Percentiles rank a stretch among this genome's conserved stretches.
These are phyloP conservation scores for Colletotrichum theobromicola DNA, from an alignment of 2,329 filamentous ascomycete species.

Conservation along the genomic window DNA sequence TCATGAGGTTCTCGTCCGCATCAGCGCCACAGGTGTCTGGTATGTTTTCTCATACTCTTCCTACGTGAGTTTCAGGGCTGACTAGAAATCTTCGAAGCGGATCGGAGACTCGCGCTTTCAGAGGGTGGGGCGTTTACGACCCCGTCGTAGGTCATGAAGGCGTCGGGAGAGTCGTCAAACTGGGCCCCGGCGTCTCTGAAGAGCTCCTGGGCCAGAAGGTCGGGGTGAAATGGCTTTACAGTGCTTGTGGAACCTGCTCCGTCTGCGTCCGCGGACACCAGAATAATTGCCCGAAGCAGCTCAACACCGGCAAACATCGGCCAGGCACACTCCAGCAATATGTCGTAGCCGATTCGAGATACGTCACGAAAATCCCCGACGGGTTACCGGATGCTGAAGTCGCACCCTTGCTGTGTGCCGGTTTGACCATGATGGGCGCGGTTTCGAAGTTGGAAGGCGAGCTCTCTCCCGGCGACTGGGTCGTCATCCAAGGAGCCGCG, in stretches of 20 bases:
- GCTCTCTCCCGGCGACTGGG: constrained; percentile 27
- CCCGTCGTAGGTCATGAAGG: constrained; percentile 35
- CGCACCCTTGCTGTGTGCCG: constrained; percentile 35
- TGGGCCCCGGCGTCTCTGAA: constrained; percentile 30
- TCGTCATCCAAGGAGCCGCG: constrained; percentile 34
- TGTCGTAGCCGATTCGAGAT: constrained; percentile 31
- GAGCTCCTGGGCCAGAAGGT: constrained; percentile 38
- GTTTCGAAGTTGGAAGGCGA: constrained; percentile 20
- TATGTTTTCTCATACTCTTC: neutral
- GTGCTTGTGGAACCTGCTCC: constrained; percentile 41
- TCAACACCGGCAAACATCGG: constrained; percentile 44
- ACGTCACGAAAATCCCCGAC: constrained; percentile 30
- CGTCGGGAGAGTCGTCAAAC: constrained; percentile 30
- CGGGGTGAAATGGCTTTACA: constrained; percentile 50
- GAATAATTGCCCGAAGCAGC: constrained; percentile 45
- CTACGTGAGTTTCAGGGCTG: fast-evolving
- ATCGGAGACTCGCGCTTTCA: constrained; percentile 33
- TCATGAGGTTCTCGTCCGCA: neutral
- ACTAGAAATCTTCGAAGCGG: constrained; percentile 11
- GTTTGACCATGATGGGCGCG: constrained; percentile 35
- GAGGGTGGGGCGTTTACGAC: constrained; percentile 31
- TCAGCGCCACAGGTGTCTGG: constrained; percentile 1
- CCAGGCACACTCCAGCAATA: constrained; percentile 37
- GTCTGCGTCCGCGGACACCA: constrained; percentile 36
- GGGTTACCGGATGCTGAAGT: constrained; percentile 25